phyloP scores from a whole-genome alignment of 2,329 filamentous ascomycete genomes.

The Ascochyta koolunga region DNA sequence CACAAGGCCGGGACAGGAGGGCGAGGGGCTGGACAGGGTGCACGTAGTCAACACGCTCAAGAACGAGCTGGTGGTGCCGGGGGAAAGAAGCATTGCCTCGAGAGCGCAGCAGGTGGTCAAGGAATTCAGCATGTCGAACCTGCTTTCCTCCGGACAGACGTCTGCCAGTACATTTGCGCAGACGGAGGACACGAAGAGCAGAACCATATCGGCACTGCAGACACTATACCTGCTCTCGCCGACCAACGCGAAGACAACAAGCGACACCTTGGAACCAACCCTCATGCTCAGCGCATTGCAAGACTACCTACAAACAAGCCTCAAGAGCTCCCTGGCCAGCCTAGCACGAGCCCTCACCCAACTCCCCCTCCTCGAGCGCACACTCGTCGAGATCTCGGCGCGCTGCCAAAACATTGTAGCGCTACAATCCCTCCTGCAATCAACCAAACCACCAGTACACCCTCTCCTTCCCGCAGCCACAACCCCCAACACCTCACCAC shows the following conservation, averaged over 20 bases:
- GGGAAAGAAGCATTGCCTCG: conserved; percentile 75
- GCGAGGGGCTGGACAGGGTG: conserved; percentile 75
- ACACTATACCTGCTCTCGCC: conserved; percentile 85
- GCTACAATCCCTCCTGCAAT: conserved; percentile 76
- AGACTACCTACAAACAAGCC: conserved; percentile 77
- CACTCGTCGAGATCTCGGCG: conserved; percentile 79
- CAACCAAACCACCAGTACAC: conserved; percentile 70
- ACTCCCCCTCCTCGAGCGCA: conserved; percentile 80
- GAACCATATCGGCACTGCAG: conserved; percentile 74
- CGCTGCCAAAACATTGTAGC: conserved; percentile 92
- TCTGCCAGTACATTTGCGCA: conserved; percentile 60
- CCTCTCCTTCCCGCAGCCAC: conserved; percentile 59
- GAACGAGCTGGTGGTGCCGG: conserved; percentile 70
- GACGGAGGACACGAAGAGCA: conserved; percentile 75
- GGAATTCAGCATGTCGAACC: conserved; percentile 77
- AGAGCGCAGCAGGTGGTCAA: conserved; percentile 79
- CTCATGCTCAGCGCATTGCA: conserved; percentile 79
- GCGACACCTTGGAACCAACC: conserved; percentile 65
- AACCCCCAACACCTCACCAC: not conserved
- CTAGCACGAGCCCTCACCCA: conserved; percentile 78
- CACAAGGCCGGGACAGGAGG: conserved; percentile 73
- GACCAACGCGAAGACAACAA: conserved; percentile 57
- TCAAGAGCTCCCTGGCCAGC: conserved; percentile 78
- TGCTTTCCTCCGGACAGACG: conserved; percentile 48
- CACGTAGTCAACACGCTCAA: conserved; percentile 74